Percentiles rank a stretch among this genome's conserved stretches.
phyloP scores from a whole-genome alignment of 495 filamentous ascomycete species.

The Aspergillus kassunensis region DNA sequence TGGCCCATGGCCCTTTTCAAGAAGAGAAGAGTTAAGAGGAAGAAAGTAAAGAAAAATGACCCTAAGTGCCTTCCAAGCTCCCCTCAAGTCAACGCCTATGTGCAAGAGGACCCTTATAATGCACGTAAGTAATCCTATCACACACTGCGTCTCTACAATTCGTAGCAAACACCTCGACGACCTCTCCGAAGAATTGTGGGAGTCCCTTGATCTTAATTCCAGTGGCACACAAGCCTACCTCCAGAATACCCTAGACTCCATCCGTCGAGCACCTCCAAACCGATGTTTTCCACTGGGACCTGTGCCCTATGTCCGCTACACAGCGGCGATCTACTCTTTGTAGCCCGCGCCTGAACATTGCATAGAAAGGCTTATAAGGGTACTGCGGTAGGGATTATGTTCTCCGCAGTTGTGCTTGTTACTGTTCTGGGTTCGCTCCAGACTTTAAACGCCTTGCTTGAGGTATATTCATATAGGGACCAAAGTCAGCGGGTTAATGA shows the following conservation, averaged over 20 bases:
- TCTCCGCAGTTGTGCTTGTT: background rate
- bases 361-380: no score
- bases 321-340: background rate
- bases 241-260: background rate
- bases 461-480: background rate
- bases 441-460: background rate
- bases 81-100: no score
- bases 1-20: no score
- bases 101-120: no score
- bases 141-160: background rate
- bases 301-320: no score
- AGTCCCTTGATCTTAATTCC: background rate
- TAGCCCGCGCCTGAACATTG: background rate
- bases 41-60: no score
- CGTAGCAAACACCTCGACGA: background rate
- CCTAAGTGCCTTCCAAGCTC: no score
- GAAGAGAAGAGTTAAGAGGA: no score
- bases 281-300: background rate
- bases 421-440: background rate
- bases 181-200: background rate
- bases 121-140: no score
- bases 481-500: background rate
- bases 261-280: background rate
- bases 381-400: no score
- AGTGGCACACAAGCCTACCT: background rate